Evolutionary conservation across 495 filamentous ascomycete species (phyloP), one percentile per base, ranked within the genome.

Genomic region (Copromyces sp.): DNA sequence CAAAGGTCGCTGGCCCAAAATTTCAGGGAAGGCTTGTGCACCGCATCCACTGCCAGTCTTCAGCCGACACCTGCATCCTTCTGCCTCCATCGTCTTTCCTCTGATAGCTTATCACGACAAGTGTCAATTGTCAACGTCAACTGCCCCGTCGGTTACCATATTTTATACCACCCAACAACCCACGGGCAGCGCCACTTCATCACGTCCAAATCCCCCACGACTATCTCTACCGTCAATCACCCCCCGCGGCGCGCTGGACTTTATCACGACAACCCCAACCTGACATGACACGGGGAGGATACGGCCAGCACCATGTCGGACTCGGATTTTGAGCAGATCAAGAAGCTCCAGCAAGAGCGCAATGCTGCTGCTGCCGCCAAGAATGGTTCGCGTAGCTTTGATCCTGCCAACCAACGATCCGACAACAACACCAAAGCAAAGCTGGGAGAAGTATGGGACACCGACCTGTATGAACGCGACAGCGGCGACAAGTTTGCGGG

Each of bases 401-500:
- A 96, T 85, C 87, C 90, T 74, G 89, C 92, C 80, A 91, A 83
- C 86, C 94, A 97, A 85, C 93, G 95, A 82, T 91, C 89, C 87
- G 92, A 96, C 87, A 86, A 85, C 79, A 94, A 93, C 74, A 95
- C 93, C 80, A 98, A 98, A 90, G 93, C 91, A 81, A 95, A 94
- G 82, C 85, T 99, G 76, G 97, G 91, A 80, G 96, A 98, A 79
- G 91, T 88, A 79, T 96, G 97, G 86, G 95, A 99, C 82, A 98
- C 91, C 44, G 89, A 90, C 41, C 88, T 99, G 44, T 99, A 98
- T 87, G 94, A 94, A 70, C 89, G 91, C 73, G 72, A 76, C 76
- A 90, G 89, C 72, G 84, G 80, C 74, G 91, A 97, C 77, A 97
- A 92, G 81, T 99, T 89, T 82, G 90, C 93, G 32, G 95, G 94